phyloP scores from a whole-genome alignment of 2,329 filamentous ascomycete genomes.

The Aphanoascus verrucosus region DNA sequence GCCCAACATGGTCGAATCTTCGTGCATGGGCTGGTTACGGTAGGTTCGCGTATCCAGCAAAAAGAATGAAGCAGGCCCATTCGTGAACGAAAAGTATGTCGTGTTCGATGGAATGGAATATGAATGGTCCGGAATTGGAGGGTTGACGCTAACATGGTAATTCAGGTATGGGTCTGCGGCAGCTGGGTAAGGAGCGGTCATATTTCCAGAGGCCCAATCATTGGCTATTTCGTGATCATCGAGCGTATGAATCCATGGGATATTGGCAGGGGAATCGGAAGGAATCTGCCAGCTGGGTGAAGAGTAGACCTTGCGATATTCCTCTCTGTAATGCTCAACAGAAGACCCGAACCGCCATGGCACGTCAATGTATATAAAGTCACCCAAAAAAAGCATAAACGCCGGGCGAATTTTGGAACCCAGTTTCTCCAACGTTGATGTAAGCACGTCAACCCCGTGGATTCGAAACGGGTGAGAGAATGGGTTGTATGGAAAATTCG shows the following conservation, averaged over 20 bases:
- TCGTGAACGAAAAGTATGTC: slow-evolving; percentile 80
- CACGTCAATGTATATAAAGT: slow-evolving; percentile 56
- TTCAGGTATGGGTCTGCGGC: slow-evolving; percentile 76
- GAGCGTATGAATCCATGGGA: slow-evolving; percentile 96
- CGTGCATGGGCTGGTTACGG: slow-evolving; percentile 45
- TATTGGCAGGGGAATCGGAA: slow-evolving; percentile 46
- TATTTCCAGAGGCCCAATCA: slow-evolving; percentile 71
- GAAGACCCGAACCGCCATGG: slow-evolving; percentile 65
- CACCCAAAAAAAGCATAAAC: slow-evolving; percentile 52
- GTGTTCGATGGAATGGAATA: slow-evolving; percentile 48
- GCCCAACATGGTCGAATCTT: slow-evolving; percentile 80
- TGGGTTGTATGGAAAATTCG: slow-evolving; percentile 78
- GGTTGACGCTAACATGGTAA: slow-evolving; percentile 79
- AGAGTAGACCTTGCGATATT: slow-evolving; percentile 91
- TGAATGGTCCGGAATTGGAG: slow-evolving; percentile 46
- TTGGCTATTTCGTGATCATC: slow-evolving; percentile 96
- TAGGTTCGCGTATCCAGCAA: slow-evolving; percentile 86
- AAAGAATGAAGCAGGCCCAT: slow-evolving; percentile 89
- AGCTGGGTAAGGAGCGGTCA: slow-evolving; percentile 64
- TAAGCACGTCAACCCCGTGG: slow-evolving; percentile 66
- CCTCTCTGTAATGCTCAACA: slow-evolving; percentile 67
- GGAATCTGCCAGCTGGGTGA: slow-evolving; percentile 71
- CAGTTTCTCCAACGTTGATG: slow-evolving; percentile 59
- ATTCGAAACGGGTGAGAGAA: slow-evolving; percentile 73
- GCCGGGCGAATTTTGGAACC: slow-evolving; percentile 42